Evolutionary conservation across 2,329 filamentous ascomycete genomes (phyloP).

Genomic region (Alternaria novae-zelandiae): DNA sequence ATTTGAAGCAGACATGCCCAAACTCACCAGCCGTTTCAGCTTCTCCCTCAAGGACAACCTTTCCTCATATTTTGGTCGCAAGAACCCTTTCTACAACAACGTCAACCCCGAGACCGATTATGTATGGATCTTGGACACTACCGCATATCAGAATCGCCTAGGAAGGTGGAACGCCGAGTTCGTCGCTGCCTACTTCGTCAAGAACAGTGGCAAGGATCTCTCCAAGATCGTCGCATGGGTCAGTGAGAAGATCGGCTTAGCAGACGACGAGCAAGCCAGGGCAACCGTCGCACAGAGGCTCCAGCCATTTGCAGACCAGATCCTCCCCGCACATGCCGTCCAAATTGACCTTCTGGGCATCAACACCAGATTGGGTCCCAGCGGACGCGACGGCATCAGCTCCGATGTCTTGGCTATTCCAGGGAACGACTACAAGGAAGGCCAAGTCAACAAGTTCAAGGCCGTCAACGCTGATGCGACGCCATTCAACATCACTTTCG

Average conservation of each 20-base stretch:
- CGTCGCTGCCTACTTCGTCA: conserved; percentile 80
- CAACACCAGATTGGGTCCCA: conserved; percentile 65
- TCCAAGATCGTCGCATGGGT: conserved; percentile 74
- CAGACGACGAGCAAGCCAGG: conserved; percentile 56
- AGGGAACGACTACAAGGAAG: conserved; percentile 51
- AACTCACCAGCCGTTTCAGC: conserved; percentile 39
- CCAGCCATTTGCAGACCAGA: conserved; percentile 77
- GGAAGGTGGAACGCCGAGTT: conserved; percentile 80
- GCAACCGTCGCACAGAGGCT: conserved; percentile 71
- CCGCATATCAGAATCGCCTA: conserved; percentile 68
- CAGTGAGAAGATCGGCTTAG: conserved; percentile 71
- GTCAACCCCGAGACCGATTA: conserved; percentile 70
- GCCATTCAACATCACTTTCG: conserved; percentile 74
- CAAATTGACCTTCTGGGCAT: conserved; percentile 64
- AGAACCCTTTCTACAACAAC: conserved; percentile 44
- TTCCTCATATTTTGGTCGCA: conserved; percentile 47
- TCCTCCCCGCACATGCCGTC: conserved; percentile 73
- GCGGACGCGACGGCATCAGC: conserved; percentile 74
- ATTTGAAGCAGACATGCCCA: conserved; percentile 48
- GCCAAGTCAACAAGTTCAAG: conserved; percentile 37
- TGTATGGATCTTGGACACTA: conserved; percentile 92
- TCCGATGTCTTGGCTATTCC: conserved; percentile 62
- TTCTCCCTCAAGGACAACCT: conserved; percentile 49
- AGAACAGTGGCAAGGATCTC: conserved; percentile 70
- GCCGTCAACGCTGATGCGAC: conserved; percentile 49